Base-by-base conservation (phyloP, 1,284 basidiomycete genomes). In the Naganishia albida region DNA sequence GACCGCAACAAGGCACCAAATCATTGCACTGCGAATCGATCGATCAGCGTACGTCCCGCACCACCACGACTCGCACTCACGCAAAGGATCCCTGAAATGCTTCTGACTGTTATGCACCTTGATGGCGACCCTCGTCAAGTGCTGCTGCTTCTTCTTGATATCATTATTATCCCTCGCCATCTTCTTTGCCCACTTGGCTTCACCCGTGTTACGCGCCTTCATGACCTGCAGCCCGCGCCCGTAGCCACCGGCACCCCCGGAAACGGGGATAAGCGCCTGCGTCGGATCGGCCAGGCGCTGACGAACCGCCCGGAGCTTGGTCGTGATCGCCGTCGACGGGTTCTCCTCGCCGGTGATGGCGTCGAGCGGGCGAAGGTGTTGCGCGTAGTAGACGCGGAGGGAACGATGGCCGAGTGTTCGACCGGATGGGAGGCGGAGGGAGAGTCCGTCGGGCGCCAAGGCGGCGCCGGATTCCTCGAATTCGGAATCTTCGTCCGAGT, bases 361-460 rank as follows among this genome's bases (percentile, higher is more conserved):
- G 30, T 59, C 56, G 13, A 63, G 48, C 1, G 77, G 72, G 4
- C 78, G 73, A 77, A 90, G 87, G 1, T 88, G 88, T 78, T 98
- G 95, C 2, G 87, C 84, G 78, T 98, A 96, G 78, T 96, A 94
- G 40, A 89, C 85, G 54, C 85, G 85, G 81, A 98, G 85, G 46
- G 87, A 87, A 42, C 94, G 87, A 74, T 99, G 96, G 0, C 94
- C 94, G 69, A 99, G 88, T 8, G 91, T 87, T 12, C 87, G 86
- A 46, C 96, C 96, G 0, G 93, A 95, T 0, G 96, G 93, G 7
- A 99, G 84, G 7, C 96, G 88, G n/a, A 99, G 87, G 71, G 98
- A 95, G 72, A 88, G 87, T 43, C 87, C 80, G 39, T 82, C 80
- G 40, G 82, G 77, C 15, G 80, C 80, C 20, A 79, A 72, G 2